A percentile compares a stretch with the other conserved stretches of the same genome.
Evolutionary conservation across 164 flowering plant genomes (phyloP).

Genomic region (Tetrastigma voinierianum): DNA sequence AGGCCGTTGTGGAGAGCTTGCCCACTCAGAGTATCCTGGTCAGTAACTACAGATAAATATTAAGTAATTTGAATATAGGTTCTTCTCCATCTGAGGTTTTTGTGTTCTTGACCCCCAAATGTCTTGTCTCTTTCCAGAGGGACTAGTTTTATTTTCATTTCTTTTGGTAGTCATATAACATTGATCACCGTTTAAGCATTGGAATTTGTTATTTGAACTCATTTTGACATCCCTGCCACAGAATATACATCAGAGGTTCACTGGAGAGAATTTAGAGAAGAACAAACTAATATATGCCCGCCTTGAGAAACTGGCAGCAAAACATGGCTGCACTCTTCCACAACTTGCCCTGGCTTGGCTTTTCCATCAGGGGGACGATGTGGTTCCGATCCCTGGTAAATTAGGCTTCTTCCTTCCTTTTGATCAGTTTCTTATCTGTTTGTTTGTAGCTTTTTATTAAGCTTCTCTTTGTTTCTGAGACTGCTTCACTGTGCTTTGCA

Average conservation of each 20-base stretch:
- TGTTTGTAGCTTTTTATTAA: too few species aligned
- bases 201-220: not conserved
- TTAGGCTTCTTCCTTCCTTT: not conserved
- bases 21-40: constrained; percentile 33
- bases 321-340: constrained; percentile 36
- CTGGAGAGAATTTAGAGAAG: constrained; percentile 39
- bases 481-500: too few species aligned
- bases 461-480: too few species aligned
- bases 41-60: too few species aligned
- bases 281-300: constrained; percentile 36
- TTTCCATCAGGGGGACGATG: constrained; percentile 49
- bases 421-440: too few species aligned
- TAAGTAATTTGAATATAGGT: too few species aligned
- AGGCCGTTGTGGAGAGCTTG: constrained; percentile 34
- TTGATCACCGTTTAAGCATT: too few species aligned
- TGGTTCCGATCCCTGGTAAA: constrained; percentile 51
- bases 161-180: too few species aligned
- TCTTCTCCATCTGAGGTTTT: too few species aligned
- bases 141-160: too few species aligned
- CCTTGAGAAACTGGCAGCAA: constrained; percentile 31
- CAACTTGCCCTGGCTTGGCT: constrained; percentile 55
- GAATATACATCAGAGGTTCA: constrained; percentile 40
- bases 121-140: too few species aligned
- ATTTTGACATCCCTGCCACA: constrained; percentile 1
- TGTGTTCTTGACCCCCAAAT: too few species aligned